Evolutionary conservation across 352 stramenopile species (phyloP).

Genomic region (Globisporangium radiosum): DNA sequence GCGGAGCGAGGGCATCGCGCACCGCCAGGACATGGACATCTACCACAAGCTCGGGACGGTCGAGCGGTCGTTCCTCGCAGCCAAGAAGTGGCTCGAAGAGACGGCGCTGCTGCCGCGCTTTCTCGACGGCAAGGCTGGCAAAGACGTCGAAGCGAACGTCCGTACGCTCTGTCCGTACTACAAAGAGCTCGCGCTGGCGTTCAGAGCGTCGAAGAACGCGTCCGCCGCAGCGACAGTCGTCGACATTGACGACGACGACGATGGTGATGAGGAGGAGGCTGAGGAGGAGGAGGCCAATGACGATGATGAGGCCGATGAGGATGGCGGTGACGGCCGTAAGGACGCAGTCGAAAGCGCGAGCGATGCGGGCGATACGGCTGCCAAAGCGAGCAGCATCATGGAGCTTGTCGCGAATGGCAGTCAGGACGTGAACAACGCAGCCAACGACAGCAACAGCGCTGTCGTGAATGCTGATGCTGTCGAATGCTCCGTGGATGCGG

Average conservation of each 20-base stretch:
- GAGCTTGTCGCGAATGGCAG: not conserved
- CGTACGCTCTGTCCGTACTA: conserved; percentile 12
- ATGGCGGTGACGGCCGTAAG: not conserved
- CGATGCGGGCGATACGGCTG: not conserved
- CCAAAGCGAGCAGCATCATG: not conserved
- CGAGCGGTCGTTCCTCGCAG: conserved; percentile 14
- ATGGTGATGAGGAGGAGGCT: not conserved
- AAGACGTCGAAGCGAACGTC: conserved; percentile 13
- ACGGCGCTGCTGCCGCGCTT: conserved; percentile 13
- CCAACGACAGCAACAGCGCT: not conserved
- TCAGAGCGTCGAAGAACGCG: conserved; percentile 8
- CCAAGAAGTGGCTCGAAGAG: conserved; percentile 20
- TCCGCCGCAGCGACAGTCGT: conserved; percentile 6
- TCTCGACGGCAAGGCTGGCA: conserved; percentile 3
- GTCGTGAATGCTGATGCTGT: not conserved
- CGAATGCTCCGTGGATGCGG: too few species aligned
- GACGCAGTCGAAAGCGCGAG: not conserved
- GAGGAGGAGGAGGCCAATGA: not conserved
- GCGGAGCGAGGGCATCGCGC: conserved; percentile 6
- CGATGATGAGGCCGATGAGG: not conserved
- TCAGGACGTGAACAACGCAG: not conserved
- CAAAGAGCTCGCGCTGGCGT: conserved; percentile 11
- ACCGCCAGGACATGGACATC: conserved; percentile 13
- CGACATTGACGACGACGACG: conserved; percentile 10
- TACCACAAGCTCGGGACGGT: conserved; percentile 8